phyloP scores from a whole-genome alignment of 192 early-diverging fungal genomes.

The Oehlia diaphana region DNA sequence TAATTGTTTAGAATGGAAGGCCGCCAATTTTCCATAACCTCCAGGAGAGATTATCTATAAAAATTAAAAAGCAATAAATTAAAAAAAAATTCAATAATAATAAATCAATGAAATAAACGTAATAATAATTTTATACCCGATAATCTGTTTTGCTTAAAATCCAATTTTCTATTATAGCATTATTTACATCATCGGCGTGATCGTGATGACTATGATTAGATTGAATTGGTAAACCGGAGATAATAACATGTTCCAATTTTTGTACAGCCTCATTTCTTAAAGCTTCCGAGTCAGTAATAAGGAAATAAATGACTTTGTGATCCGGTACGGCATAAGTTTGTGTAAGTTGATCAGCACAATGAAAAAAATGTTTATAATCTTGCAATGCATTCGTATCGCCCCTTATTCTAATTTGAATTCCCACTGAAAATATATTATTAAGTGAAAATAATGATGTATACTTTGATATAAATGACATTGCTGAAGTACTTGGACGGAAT shows the following conservation, averaged over 20 bases:
- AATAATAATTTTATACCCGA: slow-evolving; percentile 39
- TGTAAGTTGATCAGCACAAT: slow-evolving; percentile 44
- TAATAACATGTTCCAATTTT: slow-evolving; percentile 35
- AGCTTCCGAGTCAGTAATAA: slow-evolving; percentile 44
- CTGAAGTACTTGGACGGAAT: slow-evolving; percentile 40
- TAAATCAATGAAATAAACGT: background rate
- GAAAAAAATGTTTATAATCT: slow-evolving; percentile 42
- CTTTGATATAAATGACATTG: slow-evolving; percentile 38
- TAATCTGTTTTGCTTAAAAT: slow-evolving; percentile 44
- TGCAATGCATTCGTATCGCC: slow-evolving; percentile 19
- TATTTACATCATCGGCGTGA: slow-evolving; percentile 41
- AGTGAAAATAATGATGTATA: slow-evolving; percentile 37
- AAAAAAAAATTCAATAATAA: no score
- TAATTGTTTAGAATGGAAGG: slow-evolving; percentile 38
- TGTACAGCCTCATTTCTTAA: slow-evolving; percentile 40
- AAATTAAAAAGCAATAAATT: background rate
- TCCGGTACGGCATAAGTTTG: slow-evolving; percentile 33
- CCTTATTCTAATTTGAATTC: slow-evolving; percentile 46
- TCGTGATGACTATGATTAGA: slow-evolving; percentile 7
- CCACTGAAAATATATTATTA: slow-evolving; percentile 41
- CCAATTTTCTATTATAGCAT: slow-evolving; percentile 50
- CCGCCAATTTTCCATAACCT: slow-evolving; percentile 47
- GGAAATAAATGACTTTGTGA: slow-evolving; percentile 41
- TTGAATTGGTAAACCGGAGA: slow-evolving; percentile 41
- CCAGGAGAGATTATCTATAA: slow-evolving; percentile 19